Evolutionary conservation across 2,329 filamentous ascomycete genomes (phyloP), one percentile per base, ranked within the genome.

Genomic region (Colletotrichum spinosum): DNA sequence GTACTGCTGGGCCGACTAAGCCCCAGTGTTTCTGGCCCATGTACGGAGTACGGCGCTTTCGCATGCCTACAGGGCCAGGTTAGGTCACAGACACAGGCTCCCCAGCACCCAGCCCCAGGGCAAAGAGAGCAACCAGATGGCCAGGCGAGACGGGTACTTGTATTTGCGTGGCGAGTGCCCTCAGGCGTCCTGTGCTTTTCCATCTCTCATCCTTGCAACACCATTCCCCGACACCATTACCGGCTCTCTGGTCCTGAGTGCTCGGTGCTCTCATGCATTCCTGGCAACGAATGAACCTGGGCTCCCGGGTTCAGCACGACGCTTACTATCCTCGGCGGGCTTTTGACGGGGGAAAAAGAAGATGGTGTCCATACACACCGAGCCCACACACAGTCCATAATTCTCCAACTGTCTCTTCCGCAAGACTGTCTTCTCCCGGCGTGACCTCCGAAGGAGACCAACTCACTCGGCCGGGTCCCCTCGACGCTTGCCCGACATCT

Each of bases 171-270:
- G 57, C 58, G 51, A 61, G 59, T 56, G 53, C 58, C 62, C 56
- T 42, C 37, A 45, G 52, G 51, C 46, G 62, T 65, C 62, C 62
- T 62, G 58, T 65, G 62, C 61, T 60, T 52, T 49, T 55, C 50
- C 13, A 55, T 60, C 33, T 39, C n/a, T 48, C 58, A 65, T 55
- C 62, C 62, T 56, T 65, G 62, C 52, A 25, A 25, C 25, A 25
- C 25, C 25, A 25, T 25, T 25, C 25, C 25, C 25, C 4, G 25
- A 25, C 25, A 25, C 37, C 38, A 49, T 48, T 51, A 58, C 55
- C 55, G 55, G 51, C 46, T 51, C 46, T 50, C 55, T 51, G 55
- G 55, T 58, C 38, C 42, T 33, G 41, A 45, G 10, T 58, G 55
- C 55, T 58, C 46, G 51, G 55, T 51, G 46, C 55, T 58, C 35